Base-by-base conservation (phyloP, 2,329 filamentous ascomycete genomes). In the Penicillium aurantiogriseum region DNA sequence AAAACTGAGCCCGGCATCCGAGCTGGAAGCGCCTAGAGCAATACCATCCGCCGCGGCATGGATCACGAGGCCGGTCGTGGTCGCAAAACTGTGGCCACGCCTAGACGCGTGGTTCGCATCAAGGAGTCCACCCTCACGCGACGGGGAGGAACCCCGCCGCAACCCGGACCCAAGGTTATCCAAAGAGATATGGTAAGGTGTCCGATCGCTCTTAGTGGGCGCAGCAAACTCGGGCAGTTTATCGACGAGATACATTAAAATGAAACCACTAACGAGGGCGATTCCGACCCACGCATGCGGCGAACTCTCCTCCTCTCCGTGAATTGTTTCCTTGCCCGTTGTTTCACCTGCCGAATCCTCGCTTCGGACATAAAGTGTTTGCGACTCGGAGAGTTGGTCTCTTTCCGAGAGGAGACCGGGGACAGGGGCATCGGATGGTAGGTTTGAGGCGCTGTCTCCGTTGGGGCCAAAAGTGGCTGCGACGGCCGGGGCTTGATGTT, bases 241-340 rank as follows among this genome's bases (percentile, higher is more conserved):
- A 75, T 99, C 93, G 69, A 99, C 89, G 23, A 99, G 83, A 71
- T 96, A 97, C 94, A 99, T 99, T 63, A 97, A 83, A 56, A 96
- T 86, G 75, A 97, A 99, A 13, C 94, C 94, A 17, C 90, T 79
- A 54, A 96, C 86, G 51, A 99, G 80, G 2, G 92, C 91, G 53
- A 97, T 81, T 5, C 94, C 94, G 57, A 99, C 89, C 76, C 90
- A 94, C 81, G 73, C 92, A 84, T 79, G 86, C 2, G 85, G 85
- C 23, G 74, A 79, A 63, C 71, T 72, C n/a, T 82, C 79, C 51
- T 78, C 66, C 25, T 70, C 69, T 38, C 67, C 66, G 33, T 59
- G 38, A 17, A 17, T 19, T 33, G 45, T 50, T 21, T 85, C 74
- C 44, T 80, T 77, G 9, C 77, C 69, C 13, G 57, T 47, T 29